These are phyloP conservation scores for Hypoxylon sp. DNA, from an alignment of 2,329 filamentous ascomycete species.

Conservation along the genomic window DNA sequence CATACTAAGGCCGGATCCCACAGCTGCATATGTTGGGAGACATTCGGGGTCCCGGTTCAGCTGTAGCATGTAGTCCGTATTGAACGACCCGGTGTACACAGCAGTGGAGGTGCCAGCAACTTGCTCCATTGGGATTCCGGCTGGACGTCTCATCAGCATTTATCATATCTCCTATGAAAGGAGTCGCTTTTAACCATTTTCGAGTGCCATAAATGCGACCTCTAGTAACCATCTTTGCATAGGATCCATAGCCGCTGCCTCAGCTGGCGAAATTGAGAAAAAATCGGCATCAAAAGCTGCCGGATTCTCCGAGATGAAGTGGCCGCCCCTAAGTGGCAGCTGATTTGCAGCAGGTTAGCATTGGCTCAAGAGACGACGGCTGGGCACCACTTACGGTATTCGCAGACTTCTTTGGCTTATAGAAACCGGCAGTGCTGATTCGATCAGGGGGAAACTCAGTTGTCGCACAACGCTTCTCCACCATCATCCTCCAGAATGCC, in stretches of 20 bases:
- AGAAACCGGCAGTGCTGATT: conserved; percentile 3
- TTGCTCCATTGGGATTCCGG: conserved; percentile 39
- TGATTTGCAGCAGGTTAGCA: conserved; percentile 1
- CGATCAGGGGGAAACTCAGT: conserved; percentile 20
- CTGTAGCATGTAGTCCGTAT: conserved; percentile 20
- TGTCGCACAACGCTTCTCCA: conserved; percentile 20
- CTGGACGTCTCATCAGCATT: not conserved
- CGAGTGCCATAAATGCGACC: conserved; percentile 42
- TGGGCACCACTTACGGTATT: conserved; percentile 12
- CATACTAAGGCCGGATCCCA: conserved; percentile 46
- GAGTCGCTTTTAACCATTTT: conserved; percentile 31
- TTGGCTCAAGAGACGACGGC: not conserved
- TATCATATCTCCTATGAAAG: not conserved
- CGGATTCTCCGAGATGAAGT: conserved; percentile 28
- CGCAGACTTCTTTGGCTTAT: conserved; percentile 1
- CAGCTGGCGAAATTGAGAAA: conserved; percentile 33
- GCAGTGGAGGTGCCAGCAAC: conserved; percentile 36
- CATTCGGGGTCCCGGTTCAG: conserved; percentile 14
- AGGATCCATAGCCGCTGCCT: conserved; percentile 43
- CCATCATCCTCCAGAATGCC: conserved; percentile 30
- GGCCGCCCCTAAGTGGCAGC: conserved; percentile 7
- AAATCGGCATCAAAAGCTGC: conserved; percentile 31
- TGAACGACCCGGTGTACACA: conserved; percentile 28
- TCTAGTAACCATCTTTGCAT: conserved; percentile 41
- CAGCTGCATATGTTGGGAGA: conserved; percentile 38